Percentiles rank a stretch among this genome's conserved stretches.
Conservation (phyloP, 2,329 filamentous ascomycete species). For the Aspergillus versicolor region DNA sequence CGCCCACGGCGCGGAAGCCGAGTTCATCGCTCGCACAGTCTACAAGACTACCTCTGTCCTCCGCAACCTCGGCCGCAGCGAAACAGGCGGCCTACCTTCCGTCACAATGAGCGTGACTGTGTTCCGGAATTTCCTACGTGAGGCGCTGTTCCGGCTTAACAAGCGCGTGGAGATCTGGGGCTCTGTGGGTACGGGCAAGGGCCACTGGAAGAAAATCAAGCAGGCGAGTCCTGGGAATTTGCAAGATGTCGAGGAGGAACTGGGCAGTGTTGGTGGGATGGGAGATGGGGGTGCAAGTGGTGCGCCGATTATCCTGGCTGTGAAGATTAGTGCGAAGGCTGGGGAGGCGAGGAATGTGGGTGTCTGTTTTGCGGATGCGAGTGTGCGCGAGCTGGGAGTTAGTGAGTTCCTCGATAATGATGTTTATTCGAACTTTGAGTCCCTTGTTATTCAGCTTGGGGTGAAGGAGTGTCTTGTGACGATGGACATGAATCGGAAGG, state of each 20-base stretch:
- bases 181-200: slow-evolving; percentile 69
- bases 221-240: slow-evolving; percentile 94
- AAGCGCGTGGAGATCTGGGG: slow-evolving; percentile 91
- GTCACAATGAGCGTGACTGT: slow-evolving; percentile 95
- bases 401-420: slow-evolving; percentile 99
- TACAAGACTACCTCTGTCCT: slow-evolving; percentile 98
- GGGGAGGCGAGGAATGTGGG: slow-evolving; percentile 82
- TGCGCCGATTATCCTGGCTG: slow-evolving; percentile 89
- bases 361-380: slow-evolving; percentile 97
- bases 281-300: slow-evolving; percentile 66
- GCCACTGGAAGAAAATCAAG: slow-evolving; percentile 85
- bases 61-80: slow-evolving; percentile 79
- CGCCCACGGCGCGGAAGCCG: slow-evolving; percentile 50
- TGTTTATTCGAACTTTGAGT: slow-evolving; percentile 96
- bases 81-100: slow-evolving; percentile 82
- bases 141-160: slow-evolving; percentile 86
- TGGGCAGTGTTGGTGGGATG: slow-evolving; percentile 57
- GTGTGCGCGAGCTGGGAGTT: slow-evolving; percentile 89
- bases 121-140: slow-evolving; percentile 90
- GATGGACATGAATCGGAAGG: slow-evolving; percentile 74
- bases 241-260: slow-evolving; percentile 93
- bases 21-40: slow-evolving; percentile 61
- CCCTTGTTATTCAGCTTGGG: slow-evolving; percentile 90
- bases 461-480: slow-evolving; percentile 93
- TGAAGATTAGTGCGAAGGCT: slow-evolving; percentile 88